These are phyloP conservation scores for Fusarium armeniacum DNA, from an alignment of 2,329 filamentous ascomycete species.

Conservation along the genomic window DNA sequence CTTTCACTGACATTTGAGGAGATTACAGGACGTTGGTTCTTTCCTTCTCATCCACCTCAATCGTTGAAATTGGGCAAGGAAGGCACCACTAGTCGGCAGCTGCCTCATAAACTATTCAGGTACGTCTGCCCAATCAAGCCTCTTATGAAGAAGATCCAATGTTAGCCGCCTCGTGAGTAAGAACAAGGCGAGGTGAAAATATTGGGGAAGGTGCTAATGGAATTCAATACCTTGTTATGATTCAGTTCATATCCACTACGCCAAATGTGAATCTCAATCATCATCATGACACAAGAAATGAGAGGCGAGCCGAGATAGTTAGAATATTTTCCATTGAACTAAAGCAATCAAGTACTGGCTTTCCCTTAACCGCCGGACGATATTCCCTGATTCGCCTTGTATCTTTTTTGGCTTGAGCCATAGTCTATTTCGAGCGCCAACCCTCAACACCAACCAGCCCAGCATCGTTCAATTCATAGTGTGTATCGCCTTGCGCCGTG, in stretches of 20 bases:
- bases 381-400: slow-evolving; percentile 30
- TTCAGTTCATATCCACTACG: slow-evolving; percentile 28
- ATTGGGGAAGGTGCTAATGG: slow-evolving; percentile 1
- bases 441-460: slow-evolving; percentile 32
- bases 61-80: slow-evolving; percentile 19
- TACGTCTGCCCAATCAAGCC: slow-evolving; percentile 24
- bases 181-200: not conserved
- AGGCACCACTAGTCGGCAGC: slow-evolving; percentile 20
- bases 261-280: slow-evolving; percentile 2
- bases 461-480: slow-evolving; percentile 32
- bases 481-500: slow-evolving; percentile 42
- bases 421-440: slow-evolving; percentile 47
- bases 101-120: slow-evolving; percentile 15
- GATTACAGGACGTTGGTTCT: slow-evolving; percentile 45
- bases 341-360: slow-evolving; percentile 15
- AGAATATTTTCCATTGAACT: slow-evolving; percentile 21
- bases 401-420: slow-evolving; percentile 44
- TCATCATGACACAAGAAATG: slow-evolving; percentile 3
- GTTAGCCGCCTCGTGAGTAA: slow-evolving; percentile 5
- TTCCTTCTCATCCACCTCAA: slow-evolving; percentile 20
- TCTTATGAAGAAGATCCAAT: slow-evolving; percentile 13
- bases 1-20: slow-evolving; percentile 21
- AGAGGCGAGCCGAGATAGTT: slow-evolving; percentile 1
- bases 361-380: slow-evolving; percentile 9
- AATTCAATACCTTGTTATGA: slow-evolving; percentile 18